Conservation (phyloP, 441 rosid species). For the Adansonia madagascariensis region DNA sequence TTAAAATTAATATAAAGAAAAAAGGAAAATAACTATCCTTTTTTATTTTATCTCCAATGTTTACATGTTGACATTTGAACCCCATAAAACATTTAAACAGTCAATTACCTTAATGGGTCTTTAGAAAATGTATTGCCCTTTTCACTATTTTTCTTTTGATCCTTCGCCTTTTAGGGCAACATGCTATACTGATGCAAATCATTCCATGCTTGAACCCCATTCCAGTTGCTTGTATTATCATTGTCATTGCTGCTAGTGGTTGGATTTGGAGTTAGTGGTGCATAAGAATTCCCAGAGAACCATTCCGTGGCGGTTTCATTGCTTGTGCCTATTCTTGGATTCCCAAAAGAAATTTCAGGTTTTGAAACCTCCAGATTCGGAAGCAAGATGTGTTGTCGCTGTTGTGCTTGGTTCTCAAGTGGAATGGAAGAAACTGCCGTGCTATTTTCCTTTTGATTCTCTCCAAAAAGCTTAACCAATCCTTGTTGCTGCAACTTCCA, state of each 20-base stretch:
- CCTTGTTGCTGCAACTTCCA: conserved; percentile 97
- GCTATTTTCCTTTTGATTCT: conserved; percentile 46
- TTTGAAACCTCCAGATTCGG: conserved; percentile 43
- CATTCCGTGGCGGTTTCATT: conserved; percentile 66
- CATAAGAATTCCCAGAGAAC: conserved; percentile 80
- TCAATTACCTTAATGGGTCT: too few relatives aligned
- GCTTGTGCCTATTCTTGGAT: conserved; percentile 36
- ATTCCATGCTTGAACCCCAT: conserved; percentile 66
- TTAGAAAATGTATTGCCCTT: too few relatives aligned
- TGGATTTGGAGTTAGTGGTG: conserved; percentile 45
- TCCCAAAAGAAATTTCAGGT: conserved; percentile 38
- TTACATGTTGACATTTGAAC: conserved; percentile 37
- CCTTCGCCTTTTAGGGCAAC: conserved; percentile 56
- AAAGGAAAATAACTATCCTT: conserved; percentile 4
- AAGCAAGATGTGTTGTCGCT: too few relatives aligned
- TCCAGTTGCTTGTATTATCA: conserved; percentile 49
- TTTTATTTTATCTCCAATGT: conserved; percentile 18
- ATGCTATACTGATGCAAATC: conserved; percentile 67
- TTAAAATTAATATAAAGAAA: conserved; percentile 21
- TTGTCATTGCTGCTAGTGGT: conserved; percentile 42
- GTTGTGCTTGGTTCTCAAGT: conserved; percentile 1
- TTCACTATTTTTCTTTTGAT: background rate
- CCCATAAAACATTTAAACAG: too few relatives aligned
- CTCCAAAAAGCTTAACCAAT: conserved; percentile 67
- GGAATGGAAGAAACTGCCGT: conserved; percentile 35